Percentiles rank a stretch among this genome's conserved stretches.
Conservation (phyloP, 371 early-diverging fungal species). For the Saksenaea oblongispora region DNA sequence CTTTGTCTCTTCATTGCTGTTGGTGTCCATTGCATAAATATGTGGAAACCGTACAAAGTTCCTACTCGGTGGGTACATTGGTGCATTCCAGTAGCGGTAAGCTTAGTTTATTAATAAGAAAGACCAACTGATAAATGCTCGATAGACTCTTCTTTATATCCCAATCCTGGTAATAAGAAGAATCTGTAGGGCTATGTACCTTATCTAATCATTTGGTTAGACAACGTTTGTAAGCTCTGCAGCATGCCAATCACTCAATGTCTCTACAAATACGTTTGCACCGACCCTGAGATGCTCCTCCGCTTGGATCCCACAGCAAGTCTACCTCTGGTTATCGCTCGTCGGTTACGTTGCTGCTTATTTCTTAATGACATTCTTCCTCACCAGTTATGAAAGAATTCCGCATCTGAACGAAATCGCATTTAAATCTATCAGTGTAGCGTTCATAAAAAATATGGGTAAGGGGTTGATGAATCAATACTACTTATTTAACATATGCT, state of each 20-base stretch:
- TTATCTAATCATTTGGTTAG: slow-evolving; percentile 13
- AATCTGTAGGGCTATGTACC: not conserved
- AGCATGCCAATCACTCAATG: slow-evolving; percentile 57
- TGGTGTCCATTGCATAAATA: slow-evolving; percentile 38
- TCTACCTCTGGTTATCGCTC: slow-evolving; percentile 64
- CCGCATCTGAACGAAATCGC: slow-evolving; percentile 71
- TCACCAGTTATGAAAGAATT: slow-evolving; percentile 71
- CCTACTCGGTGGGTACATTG: slow-evolving; percentile 59
- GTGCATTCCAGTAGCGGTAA: slow-evolving; percentile 62
- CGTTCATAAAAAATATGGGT: slow-evolving; percentile 74
- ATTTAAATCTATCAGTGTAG: slow-evolving; percentile 70
- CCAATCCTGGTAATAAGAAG: slow-evolving; percentile 40
- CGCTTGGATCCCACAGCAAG: slow-evolving; percentile 44
- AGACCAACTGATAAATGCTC: not conserved
- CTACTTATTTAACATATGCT: not conserved
- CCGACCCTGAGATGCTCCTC: slow-evolving; percentile 54
- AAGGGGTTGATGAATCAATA: not conserved
- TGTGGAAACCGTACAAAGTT: slow-evolving; percentile 41
- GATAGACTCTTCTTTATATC: slow-evolving; percentile 46
- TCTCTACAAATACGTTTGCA: slow-evolving; percentile 38
- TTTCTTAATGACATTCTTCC: slow-evolving; percentile 64
- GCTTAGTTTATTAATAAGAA: not conserved
- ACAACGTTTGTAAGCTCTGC: slow-evolving; percentile 64
- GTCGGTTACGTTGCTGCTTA: slow-evolving; percentile 67
- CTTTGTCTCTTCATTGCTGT: slow-evolving; percentile 33